phyloP scores from a whole-genome alignment of 1,284 basidiomycete genomes.

The Sporisorium exsertum region DNA sequence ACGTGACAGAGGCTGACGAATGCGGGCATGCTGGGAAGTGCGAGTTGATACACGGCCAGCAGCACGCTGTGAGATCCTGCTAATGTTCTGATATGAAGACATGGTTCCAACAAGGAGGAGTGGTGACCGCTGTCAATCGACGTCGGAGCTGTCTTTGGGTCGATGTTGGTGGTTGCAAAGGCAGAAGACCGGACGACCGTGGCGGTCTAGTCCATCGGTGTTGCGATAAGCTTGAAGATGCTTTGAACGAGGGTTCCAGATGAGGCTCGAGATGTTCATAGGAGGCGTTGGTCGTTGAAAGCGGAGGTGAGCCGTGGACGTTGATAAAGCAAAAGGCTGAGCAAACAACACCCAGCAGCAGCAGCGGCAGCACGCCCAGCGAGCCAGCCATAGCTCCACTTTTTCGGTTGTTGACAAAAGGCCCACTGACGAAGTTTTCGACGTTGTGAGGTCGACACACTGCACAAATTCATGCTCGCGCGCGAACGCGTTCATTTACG shows the following conservation, averaged over 20 bases:
- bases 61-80: slow-evolving; percentile 17
- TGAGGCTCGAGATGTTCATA: not conserved
- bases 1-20: slow-evolving; percentile 23
- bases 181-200: slow-evolving; percentile 15
- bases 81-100: slow-evolving; percentile 25
- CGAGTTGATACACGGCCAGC: not conserved
- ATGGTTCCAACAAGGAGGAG: slow-evolving; percentile 1
- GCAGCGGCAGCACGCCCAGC: not conserved
- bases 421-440: not conserved
- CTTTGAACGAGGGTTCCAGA: not conserved
- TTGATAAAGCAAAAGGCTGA: slow-evolving; percentile 8
- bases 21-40: not conserved
- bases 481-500: slow-evolving; percentile 36
- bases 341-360: slow-evolving; percentile 10
- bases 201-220: slow-evolving; percentile 14
- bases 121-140: not conserved
- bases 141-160: not conserved
- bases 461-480: not conserved
- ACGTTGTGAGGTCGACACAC: not conserved
- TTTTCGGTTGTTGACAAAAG: not conserved
- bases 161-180: not conserved
- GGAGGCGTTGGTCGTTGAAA: slow-evolving; percentile 2
- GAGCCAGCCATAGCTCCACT: not conserved
- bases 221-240: not conserved
- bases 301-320: not conserved